These are phyloP conservation scores for Dichomitus squalens DNA, from an alignment of 1,284 basidiomycete species.

Conservation along the genomic window DNA sequence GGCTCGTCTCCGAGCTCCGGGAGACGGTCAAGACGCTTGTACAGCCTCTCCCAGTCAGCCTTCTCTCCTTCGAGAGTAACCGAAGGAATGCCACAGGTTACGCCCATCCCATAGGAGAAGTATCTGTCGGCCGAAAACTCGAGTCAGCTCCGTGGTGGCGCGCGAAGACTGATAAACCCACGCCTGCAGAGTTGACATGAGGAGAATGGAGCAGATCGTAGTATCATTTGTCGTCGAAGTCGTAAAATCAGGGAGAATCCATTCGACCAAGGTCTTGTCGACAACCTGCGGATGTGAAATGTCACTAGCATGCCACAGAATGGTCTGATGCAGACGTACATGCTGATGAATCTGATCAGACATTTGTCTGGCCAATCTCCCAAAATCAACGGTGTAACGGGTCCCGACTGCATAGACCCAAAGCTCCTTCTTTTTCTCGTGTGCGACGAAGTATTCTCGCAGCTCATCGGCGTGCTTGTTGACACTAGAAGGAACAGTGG, in stretches of 20 bases:
- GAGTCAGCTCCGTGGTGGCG: neutral
- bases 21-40: conserved; percentile 37
- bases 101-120: conserved; percentile 36
- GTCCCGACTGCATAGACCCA: conserved; percentile 2
- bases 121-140: conserved; percentile 23
- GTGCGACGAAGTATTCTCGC: conserved; percentile 42
- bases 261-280: conserved; percentile 40
- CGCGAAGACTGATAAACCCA: neutral
- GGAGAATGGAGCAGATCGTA: conserved; percentile 40
- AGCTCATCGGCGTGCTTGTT: conserved; percentile 44
- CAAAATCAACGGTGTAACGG: conserved; percentile 34
- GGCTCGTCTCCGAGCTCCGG: conserved; percentile 38
- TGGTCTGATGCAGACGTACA: conserved; percentile 17
- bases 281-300: conserved; percentile 21
- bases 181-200: conserved; percentile 48
- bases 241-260: conserved; percentile 49
- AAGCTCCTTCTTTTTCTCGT: conserved; percentile 40
- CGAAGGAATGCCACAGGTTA: conserved; percentile 47
- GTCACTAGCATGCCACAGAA: no score
- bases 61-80: conserved; percentile 48
- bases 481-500: conserved; percentile 24
- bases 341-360: conserved; percentile 24
- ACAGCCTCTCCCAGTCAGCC: conserved; percentile 39
- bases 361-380: conserved; percentile 36
- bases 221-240: conserved; percentile 48